Evolutionary conservation across 2,329 filamentous ascomycete genomes (phyloP).

Genomic region (Beauveria medogensis): DNA sequence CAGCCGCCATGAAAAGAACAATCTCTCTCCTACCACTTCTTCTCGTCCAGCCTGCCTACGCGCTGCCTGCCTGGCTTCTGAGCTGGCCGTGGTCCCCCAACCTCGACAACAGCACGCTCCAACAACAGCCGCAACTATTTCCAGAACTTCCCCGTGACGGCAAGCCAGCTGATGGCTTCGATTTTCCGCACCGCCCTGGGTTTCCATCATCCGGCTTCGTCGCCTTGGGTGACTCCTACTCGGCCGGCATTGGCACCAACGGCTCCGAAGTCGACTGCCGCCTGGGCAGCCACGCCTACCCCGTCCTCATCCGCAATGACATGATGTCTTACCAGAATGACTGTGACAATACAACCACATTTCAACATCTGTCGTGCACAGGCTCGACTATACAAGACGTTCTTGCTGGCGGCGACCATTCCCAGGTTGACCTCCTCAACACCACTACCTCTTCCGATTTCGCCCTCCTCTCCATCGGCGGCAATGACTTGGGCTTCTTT

Average conservation of each 20-base stretch:
- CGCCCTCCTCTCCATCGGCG: constrained; percentile 38
- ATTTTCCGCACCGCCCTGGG: constrained; percentile 13
- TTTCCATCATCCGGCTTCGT: constrained; percentile 26
- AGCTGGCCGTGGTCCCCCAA: constrained; percentile 3
- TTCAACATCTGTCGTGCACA: constrained; percentile 40
- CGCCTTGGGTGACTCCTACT: constrained; percentile 39
- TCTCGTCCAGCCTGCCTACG: background rate
- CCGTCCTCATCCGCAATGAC: constrained; percentile 31
- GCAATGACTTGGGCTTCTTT: constrained; percentile 43
- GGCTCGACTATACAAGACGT: constrained; percentile 35
- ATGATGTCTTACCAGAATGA: constrained; percentile 19
- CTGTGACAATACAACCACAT: constrained; percentile 19
- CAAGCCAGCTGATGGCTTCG: background rate
- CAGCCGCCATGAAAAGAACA: background rate
- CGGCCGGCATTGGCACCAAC: constrained; percentile 39
- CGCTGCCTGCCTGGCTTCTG: constrained; percentile 3
- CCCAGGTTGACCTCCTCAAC: constrained; percentile 36
- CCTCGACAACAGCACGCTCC: background rate
- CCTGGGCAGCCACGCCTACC: constrained; percentile 33
- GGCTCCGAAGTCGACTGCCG: constrained; percentile 34
- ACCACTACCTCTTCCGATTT: constrained; percentile 30
- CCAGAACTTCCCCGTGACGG: background rate
- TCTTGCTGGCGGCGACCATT: constrained; percentile 25
- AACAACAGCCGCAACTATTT: background rate
- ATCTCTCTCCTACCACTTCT: background rate